Evolutionary conservation across 2,329 filamentous ascomycete genomes (phyloP).

Genomic region (Calonectria henricotiae): DNA sequence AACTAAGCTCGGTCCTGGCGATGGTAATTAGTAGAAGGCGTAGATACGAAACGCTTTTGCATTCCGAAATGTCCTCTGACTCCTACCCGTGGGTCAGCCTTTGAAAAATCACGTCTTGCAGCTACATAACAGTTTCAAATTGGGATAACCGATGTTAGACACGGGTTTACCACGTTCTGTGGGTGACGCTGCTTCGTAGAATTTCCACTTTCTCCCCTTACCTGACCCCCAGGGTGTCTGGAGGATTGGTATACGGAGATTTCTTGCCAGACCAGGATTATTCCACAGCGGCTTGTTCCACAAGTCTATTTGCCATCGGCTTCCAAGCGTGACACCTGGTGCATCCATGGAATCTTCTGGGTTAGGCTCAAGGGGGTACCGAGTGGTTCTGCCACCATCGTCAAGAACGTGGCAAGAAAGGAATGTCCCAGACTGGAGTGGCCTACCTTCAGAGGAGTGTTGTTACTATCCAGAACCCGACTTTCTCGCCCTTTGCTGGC

Average conservation of each 20-base stretch:
- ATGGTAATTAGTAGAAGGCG: background rate
- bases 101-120: background rate
- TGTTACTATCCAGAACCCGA: background rate
- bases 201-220: too few species aligned
- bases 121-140: background rate
- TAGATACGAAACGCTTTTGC: background rate
- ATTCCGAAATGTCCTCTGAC: too few species aligned
- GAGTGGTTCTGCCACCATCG: background rate
- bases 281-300: background rate
- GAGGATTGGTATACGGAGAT: too few species aligned
- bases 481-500: background rate
- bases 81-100: background rate
- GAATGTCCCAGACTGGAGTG: too few species aligned
- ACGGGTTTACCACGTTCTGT: background rate
- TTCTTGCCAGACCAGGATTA: background rate
- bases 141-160: background rate
- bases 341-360: background rate
- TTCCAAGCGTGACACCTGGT: background rate
- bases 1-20: background rate
- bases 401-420: too few species aligned
- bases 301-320: background rate
- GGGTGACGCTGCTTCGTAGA: background rate
- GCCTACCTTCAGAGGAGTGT: background rate
- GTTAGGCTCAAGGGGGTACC: background rate
- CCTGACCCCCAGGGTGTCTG: background rate